Base-by-base conservation (phyloP, 345 rosid genomes). In the Rhodomyrtus tomentosa region DNA sequence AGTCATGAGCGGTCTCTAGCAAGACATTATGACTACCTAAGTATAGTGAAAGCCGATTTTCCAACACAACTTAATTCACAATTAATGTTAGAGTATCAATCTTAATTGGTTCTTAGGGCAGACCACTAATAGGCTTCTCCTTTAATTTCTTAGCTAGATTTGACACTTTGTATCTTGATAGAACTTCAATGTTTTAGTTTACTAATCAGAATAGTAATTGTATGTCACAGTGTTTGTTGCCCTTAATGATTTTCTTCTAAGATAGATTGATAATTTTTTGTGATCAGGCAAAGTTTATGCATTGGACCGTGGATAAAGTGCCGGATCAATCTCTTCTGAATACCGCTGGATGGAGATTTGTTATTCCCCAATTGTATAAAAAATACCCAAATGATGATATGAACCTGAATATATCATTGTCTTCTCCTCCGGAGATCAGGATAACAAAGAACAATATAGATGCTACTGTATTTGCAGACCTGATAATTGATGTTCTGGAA, bases 341-440 rank as follows among this genome's bases (percentile, higher is more conserved):
- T 91, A 97, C 98, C 38, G 98, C 98, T 58, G 94, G 90, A 88
- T 97, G 97, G 96, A 93, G 94, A 89, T 94, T 93, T 88, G 90
- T 97, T 83, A 89, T 95, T 88, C 99, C 99, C 55, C 98, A 94
- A 82, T 90, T 95, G 85, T 97, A 95, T 93, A 95, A 85, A 91
- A 95, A 93, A 88, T 97, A 95, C 87, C 99, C 99, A 20, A 95
- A 97, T 74, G 91, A 90, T 58, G 92, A 93, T 91, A 93, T 97
- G 98, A 90, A 94, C 87, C 87, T 94, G 89, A 94, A 95, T 85
- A 87, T 97, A 88, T 87, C 96, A 82, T 88, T 97, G 81, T 94
- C 99, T 82, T 92, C 98, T 59, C 96, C 98, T 87, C 98, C 98
- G 2, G 87, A 87, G 84, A 88, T 95, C 84, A 93, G 87, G 85